Evolutionary conservation across 192 early-diverging fungal species (phyloP), one percentile per base, ranked within the genome.

Genomic region (Podila clonocystis): DNA sequence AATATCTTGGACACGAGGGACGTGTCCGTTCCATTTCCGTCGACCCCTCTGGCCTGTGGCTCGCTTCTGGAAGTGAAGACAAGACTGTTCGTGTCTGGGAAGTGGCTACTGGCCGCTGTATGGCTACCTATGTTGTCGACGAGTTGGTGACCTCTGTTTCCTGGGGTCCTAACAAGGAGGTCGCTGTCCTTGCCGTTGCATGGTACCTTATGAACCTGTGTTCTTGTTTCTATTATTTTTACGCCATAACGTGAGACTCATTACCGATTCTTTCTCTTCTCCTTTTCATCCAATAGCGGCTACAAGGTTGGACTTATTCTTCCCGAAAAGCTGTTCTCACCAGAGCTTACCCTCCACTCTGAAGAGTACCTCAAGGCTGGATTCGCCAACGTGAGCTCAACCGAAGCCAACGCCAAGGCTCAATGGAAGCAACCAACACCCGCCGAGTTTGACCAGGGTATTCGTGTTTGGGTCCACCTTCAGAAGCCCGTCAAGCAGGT

Each of bases 31-130:
- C 80, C 17, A 86, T 97, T 59, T 94, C 95, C n/a, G 82, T 98
- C 3, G 95, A 98, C 82, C 97, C 97, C 19, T 88, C 90, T 36
- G 98, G 98, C n/a, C 86, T 95, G 67, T 98, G 91, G 89, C 82
- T 98, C 49, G 85, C 93, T 19, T 95, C 97, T 6, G 97, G 96
- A 52, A 91, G 92, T 7, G 97, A 99, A 72, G 98, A 99, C 82
- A 82, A 89, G 33, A 94, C 94, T 28, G 91, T 97, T 61, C 89
- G 93, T 17, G 70, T 97, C 30, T 99, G 96, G 96, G 98, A 99
- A 85, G 78, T 99, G 17, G 73, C 89, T 24, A 96, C 97, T 8
- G 96, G 96, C 29, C 92, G 97, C 57, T 96, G 94, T 78, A 85
- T 98, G 61, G 83, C 89, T 55, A 88, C 87, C 20, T 95, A 95